Evolutionary conservation across 2,329 filamentous ascomycete genomes (phyloP), one percentile per base, ranked within the genome.

Genomic region (Helicocarpus griseus): DNA sequence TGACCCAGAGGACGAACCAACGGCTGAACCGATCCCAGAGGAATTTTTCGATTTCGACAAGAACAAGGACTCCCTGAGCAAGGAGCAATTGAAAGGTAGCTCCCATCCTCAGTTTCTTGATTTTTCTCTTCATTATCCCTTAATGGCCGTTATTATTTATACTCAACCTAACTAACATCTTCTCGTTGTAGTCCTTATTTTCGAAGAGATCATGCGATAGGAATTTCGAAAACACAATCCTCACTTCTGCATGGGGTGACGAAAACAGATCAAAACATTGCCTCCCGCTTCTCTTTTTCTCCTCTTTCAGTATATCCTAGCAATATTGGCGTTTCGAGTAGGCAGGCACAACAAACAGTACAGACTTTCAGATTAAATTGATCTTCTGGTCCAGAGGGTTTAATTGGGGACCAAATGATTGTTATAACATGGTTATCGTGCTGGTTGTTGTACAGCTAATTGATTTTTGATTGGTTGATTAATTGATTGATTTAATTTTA

Each of bases 31-130:
- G 21, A 98, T 98, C 64, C 93, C 93, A 21, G 91, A 97, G 70
- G 91, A 95, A 69, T 98, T 98, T 78, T 98, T 98, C 69, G 93
- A 98, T 73, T 98, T 98, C 71, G 93, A 98, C 74, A 96, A 96
- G 80, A 95, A 97, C 79, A 98, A 98, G 82, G 93, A 98, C 71
- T 93, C 86, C 64, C 74, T 98, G 65, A 96, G 87, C 77, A 98
- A 98, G 76, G 93, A 98, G 75, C 89, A 98, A 73, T 73, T 98
- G 70, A 97, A 97, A 78, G 80, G 93, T 84, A 67, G 65, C 14
- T 7, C n/a, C 43, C 31, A 19, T 35, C 11, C 43, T 40, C 14
- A 14, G 26, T 11, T 7, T 35, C 6, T 29, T 0, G 26, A 17
- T 5, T 4, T 22, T 40, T 40, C 24, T 13, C 2, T 26, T n/a